phyloP scores from a whole-genome alignment of 352 stramenopile species.

The Globisporangium mamillatum region DNA sequence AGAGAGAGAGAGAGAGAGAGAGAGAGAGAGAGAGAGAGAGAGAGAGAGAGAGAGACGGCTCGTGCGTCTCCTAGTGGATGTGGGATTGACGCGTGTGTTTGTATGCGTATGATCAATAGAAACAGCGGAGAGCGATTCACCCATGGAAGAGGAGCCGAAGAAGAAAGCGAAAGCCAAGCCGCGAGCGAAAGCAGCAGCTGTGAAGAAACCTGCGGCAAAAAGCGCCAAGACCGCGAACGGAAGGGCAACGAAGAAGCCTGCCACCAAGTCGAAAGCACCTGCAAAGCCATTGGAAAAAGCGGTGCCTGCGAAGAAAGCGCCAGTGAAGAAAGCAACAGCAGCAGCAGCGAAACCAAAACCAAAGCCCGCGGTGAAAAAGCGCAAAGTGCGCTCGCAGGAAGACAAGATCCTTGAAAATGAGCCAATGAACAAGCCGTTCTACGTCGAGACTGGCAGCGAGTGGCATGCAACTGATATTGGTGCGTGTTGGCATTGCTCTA shows the following conservation, averaged over 20 bases:
- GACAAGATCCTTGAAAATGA: constrained; percentile 62
- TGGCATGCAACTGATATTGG: constrained; percentile 65
- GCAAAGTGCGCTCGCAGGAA: constrained; percentile 49
- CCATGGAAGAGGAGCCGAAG: constrained; percentile 9
- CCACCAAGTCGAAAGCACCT: neutral
- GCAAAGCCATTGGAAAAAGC: neutral
- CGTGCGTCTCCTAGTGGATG: neutral
- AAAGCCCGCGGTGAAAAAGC: constrained; percentile 33
- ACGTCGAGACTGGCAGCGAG: constrained; percentile 60
- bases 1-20: neutral
- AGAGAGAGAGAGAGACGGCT: neutral
- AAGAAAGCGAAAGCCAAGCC: constrained; percentile 13
- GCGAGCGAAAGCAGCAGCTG: constrained; percentile 21
- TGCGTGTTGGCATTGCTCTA: constrained; percentile 1
- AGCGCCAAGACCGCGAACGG: neutral
- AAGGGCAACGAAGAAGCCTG: constrained; percentile 4
- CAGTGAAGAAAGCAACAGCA: constrained; percentile 25
- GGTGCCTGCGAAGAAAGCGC: constrained; percentile 1
- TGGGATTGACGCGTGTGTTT: neutral
- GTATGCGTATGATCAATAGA: neutral
- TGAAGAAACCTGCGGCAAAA: constrained; percentile 8
- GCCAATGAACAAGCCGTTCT: constrained; percentile 59
- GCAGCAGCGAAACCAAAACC: constrained; percentile 21
- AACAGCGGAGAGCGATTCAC: constrained; percentile 8
- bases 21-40: neutral